A percentile compares a stretch with the other conserved stretches of the same genome.
phyloP scores from a whole-genome alignment of 768 basidiomycete genomes.

The Calvatia gigantea region DNA sequence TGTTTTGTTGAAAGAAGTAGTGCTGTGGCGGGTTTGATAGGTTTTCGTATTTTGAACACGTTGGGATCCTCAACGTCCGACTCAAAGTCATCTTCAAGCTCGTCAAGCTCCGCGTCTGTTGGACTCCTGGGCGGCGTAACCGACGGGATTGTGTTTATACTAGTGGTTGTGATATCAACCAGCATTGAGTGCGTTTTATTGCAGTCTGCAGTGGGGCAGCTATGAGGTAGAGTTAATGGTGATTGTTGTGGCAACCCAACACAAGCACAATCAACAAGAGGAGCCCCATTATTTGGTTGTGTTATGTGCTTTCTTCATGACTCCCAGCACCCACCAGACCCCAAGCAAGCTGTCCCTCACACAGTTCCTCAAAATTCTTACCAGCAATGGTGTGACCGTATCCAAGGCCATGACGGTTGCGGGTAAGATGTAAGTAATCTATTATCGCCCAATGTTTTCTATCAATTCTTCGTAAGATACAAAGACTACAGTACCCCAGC shows the following conservation, averaged over 20 bases:
- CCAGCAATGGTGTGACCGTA: constrained; percentile 52
- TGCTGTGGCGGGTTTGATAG: constrained; percentile 37
- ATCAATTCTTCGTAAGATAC: constrained; percentile 43
- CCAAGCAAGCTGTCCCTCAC: constrained; percentile 60
- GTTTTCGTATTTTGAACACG: constrained; percentile 40
- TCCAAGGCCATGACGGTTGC: constrained; percentile 68
- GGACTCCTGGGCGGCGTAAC: constrained; percentile 3
- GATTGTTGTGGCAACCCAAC: constrained; percentile 2
- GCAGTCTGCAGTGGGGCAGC: neutral
- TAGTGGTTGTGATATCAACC: neutral
- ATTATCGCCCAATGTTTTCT: neutral
- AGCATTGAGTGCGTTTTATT: neutral
- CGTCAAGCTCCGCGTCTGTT: constrained; percentile 36
- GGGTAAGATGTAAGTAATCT: constrained; percentile 55
- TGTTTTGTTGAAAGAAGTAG: constrained; percentile 39
- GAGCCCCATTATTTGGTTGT: constrained; percentile 4
- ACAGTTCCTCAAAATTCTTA: constrained; percentile 63
- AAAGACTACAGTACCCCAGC: constrained; percentile 63
- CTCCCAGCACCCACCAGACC: constrained; percentile 22
- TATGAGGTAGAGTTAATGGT: neutral
- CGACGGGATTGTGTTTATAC: neutral
- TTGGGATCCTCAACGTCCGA: constrained; percentile 35
- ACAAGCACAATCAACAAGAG: neutral
- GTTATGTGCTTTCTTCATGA: constrained; percentile 1
- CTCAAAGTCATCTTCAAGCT: constrained; percentile 44